Base-by-base conservation (phyloP, 176 grass and related monocot species). In the Oryza punctata region DNA sequence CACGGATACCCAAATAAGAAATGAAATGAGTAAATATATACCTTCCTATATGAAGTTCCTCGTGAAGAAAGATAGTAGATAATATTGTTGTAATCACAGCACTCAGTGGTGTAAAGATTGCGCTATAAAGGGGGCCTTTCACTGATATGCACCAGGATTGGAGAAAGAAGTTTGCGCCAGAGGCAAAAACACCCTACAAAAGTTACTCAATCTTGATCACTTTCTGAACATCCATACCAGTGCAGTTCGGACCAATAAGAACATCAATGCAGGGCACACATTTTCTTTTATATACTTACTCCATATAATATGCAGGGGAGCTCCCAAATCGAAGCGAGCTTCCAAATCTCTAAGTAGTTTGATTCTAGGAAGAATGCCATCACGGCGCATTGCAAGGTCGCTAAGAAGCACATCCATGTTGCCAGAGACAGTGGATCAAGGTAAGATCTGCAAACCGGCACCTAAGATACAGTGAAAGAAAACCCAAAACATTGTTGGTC, bases 131-230 rank as follows among this genome's bases (percentile, higher is more conserved):
- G 9, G 94, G 94, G 1, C 88, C 94, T 83, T 83, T 87, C 32
- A 87, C 66, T 5, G 91, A 67, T 91, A 96, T 87, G 77, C 83
- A 91, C 94, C 90, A 96, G 19, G 86, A 96, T 41, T 87, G 88
- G 40, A 93, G 63, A 66, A 85, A 96, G 40, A 86, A 91, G 75
- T 87, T 88, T 16, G 91, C 83, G 1, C 83, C 90, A 1, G 94
- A 91, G 3, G 90, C 94, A 40, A 96, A 89, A 72, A 93, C 59
- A 19, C 93, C 93, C 90, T 93, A 50, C 44, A 86, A 45, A 63
- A 40, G 3, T 37, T 49, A 12, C 75, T 63, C 49, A 9, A 0
- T 2, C 23, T 14, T 13, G 13, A 37, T 81, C 26, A 74, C 7
- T n/a, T 38, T 29, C 11, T 40, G 10, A 6, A 40, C 19, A 18